These are phyloP conservation scores for Aspergillus steynii DNA, from an alignment of 495 filamentous ascomycete species.

Conservation along the genomic window DNA sequence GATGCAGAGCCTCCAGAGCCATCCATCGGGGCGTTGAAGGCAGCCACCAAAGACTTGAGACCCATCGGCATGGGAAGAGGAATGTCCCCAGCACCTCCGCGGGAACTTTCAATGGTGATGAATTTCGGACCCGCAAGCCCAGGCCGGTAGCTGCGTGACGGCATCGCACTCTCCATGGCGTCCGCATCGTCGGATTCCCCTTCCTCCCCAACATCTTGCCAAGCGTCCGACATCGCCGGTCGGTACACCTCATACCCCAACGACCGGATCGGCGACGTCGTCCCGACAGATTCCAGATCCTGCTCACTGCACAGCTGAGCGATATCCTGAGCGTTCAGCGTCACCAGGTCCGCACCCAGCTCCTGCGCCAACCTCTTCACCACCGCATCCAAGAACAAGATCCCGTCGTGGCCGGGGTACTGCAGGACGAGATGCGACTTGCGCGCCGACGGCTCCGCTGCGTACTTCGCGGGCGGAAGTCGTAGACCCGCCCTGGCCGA, in stretches of 20 bases:
- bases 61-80: constrained; percentile 36
- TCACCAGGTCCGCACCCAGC: constrained; percentile 71
- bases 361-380: constrained; percentile 59
- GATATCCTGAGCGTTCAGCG: constrained; percentile 76
- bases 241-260: constrained; percentile 68
- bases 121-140: constrained; percentile 32
- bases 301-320: constrained; percentile 75
- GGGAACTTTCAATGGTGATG: constrained; percentile 40
- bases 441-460: constrained; percentile 50
- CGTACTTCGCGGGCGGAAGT: constrained; percentile 41
- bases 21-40: constrained; percentile 36
- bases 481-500: constrained; percentile 43
- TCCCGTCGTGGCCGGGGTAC: constrained; percentile 60
- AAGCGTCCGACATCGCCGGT: constrained; percentile 26
- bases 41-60: constrained; percentile 39
- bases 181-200: constrained; percentile 45
- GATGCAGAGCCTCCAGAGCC: constrained; percentile 19
- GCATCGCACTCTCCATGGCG: constrained; percentile 29
- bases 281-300: constrained; percentile 50
- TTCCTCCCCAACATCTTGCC: constrained; percentile 39
- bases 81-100: constrained; percentile 33
- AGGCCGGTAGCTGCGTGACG: constrained; percentile 22
- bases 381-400: constrained; percentile 56
- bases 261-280: constrained; percentile 46
- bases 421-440: constrained; percentile 68